phyloP scores from a whole-genome alignment of 177 flowering plant genomes.

The Vitis hybrid region DNA sequence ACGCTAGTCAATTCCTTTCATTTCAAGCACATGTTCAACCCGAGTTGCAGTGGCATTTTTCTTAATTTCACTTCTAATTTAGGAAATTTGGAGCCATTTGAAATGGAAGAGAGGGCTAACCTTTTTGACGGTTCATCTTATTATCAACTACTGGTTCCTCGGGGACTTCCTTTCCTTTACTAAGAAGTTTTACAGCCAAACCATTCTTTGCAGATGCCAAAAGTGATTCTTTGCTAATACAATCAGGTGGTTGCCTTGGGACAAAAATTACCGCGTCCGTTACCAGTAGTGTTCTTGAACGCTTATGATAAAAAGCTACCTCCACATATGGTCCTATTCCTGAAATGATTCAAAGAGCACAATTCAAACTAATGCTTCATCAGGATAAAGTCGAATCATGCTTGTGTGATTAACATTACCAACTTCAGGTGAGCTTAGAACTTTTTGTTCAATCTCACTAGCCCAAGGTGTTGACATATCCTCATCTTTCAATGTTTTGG shows the following conservation, averaged over 20 bases:
- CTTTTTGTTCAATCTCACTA: conserved; percentile 89
- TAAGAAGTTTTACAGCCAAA: conserved; percentile 88
- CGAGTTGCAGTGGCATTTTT: neutral
- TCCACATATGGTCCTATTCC: conserved; percentile 99
- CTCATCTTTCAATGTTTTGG: conserved; percentile 73
- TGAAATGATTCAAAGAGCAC: conserved; percentile 22
- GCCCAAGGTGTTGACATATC: conserved; percentile 87
- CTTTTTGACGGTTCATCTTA: conserved; percentile 74
- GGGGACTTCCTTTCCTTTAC: conserved; percentile 85
- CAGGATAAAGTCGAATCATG: neutral
- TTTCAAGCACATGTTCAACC: neutral
- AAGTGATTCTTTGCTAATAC: conserved; percentile 81
- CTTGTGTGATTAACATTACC: conserved; percentile 45
- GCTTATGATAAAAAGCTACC: conserved; percentile 92
- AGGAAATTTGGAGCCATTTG: neutral
- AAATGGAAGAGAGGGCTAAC: conserved; percentile 28
- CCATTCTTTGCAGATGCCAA: conserved; percentile 92
- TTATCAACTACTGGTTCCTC: conserved; percentile 85
- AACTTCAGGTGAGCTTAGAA: conserved; percentile 95
- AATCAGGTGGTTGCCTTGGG: conserved; percentile 89
- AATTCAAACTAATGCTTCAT: conserved; percentile 1
- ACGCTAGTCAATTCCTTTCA: neutral
- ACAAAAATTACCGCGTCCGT: conserved; percentile 98
- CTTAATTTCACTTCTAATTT: neutral
- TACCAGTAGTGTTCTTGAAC: conserved; percentile 69